Conservation (phyloP, 805 yeast genomes). For the Ogataea trehaloabstinens region DNA sequence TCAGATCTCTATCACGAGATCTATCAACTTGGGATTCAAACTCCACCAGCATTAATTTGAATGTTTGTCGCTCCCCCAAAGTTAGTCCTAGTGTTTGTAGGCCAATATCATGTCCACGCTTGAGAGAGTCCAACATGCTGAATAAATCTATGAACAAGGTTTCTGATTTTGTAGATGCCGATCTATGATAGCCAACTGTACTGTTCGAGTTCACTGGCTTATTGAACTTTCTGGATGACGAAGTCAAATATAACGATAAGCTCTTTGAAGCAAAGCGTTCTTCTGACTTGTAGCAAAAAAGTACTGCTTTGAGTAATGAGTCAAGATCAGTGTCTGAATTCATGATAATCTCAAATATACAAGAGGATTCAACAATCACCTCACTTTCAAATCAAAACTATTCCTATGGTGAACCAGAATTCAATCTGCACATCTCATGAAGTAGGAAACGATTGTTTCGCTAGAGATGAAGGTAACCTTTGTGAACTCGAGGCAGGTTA, state of each 20-base stretch:
- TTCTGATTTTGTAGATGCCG: constrained; percentile 5
- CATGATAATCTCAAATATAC: too few relatives aligned
- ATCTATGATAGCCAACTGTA: constrained; percentile 4
- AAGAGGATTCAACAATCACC: too few relatives aligned
- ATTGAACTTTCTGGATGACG: constrained; percentile 10
- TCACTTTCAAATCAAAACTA: too few relatives aligned
- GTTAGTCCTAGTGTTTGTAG: constrained; percentile 7
- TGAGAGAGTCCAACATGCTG: constrained; percentile 6
- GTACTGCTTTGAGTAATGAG: constrained; percentile 20
- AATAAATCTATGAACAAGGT: constrained; percentile 13
- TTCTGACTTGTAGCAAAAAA: constrained; percentile 17
- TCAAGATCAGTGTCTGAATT: constrained; percentile 12
- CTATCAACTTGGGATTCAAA: constrained; percentile 9
- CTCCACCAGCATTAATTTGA: constrained; percentile 13
- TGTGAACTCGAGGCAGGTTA: too few relatives aligned
- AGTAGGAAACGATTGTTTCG: too few relatives aligned
- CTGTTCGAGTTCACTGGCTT: constrained; percentile 4
- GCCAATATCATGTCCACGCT: constrained; percentile 11
- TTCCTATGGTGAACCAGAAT: too few relatives aligned
- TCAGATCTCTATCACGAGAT: constrained; percentile 6
- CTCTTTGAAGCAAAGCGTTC: constrained; percentile 10
- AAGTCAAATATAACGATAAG: constrained; percentile 14
- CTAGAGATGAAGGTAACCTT: too few relatives aligned
- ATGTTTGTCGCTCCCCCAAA: constrained; percentile 6
- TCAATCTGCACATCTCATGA: too few relatives aligned